Percentiles rank a stretch among this genome's conserved stretches.
These are phyloP conservation scores for Ulota crispa DNA, from an alignment of 225 moss, liverwort and hornwort genomes.

Conservation along the genomic window DNA sequence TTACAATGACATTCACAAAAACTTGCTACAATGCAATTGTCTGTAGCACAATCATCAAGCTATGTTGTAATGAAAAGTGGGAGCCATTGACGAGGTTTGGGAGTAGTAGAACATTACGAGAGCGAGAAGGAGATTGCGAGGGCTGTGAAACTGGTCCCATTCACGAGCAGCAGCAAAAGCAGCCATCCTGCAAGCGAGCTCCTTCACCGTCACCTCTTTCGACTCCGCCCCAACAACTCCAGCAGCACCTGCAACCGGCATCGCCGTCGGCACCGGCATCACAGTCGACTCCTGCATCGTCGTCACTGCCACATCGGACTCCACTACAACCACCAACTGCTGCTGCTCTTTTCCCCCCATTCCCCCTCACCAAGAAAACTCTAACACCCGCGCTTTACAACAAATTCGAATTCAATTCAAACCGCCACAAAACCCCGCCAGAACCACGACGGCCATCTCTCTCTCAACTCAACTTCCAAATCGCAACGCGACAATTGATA, in stretches of 20 bases:
- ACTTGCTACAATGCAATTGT: not conserved
- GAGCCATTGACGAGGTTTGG: not conserved
- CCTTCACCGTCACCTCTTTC: slow-evolving; percentile 62
- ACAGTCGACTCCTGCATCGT: slow-evolving; percentile 6
- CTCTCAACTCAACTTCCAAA: too few relatives aligned
- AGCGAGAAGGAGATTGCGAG: slow-evolving; percentile 94
- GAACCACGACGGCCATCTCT: not conserved
- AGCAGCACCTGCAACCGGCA: not conserved
- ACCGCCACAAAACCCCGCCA: not conserved
- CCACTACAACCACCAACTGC: not conserved
- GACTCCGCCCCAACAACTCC: not conserved
- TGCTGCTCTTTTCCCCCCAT: slow-evolving; percentile 31
- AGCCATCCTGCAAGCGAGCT: slow-evolving; percentile 84
- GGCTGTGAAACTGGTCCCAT: slow-evolving; percentile 98
- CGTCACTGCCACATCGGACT: slow-evolving; percentile 2
- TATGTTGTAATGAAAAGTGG: not conserved
- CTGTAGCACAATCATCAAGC: not conserved
- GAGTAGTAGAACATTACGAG: slow-evolving; percentile 46
- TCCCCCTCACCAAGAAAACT: not conserved
- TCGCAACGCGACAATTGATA: too few relatives aligned
- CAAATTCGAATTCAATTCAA: not conserved
- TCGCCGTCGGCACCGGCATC: too few relatives aligned
- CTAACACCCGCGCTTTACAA: not conserved
- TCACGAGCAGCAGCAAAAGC: slow-evolving; percentile 88
- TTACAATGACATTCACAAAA: not conserved